Base-by-base conservation (phyloP, 176 grass and related monocot genomes). In the Eremochloa ophiuroides region DNA sequence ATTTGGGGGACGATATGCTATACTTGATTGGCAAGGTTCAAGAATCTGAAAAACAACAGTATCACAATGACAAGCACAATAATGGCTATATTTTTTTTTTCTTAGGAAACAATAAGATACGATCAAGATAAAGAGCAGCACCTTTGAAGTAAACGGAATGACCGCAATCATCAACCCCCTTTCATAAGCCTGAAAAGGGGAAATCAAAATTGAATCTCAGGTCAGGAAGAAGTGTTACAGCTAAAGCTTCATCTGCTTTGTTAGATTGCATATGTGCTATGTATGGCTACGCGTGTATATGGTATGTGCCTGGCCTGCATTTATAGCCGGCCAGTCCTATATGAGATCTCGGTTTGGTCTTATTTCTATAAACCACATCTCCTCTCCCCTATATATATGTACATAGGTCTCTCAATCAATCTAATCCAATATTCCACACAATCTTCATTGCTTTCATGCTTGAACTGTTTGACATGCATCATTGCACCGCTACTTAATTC, bases 151-250 rank as follows among this genome's bases (percentile, higher is more conserved):
- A 80, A 98, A 98, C 40, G 95, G 95, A 62, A 94, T 89, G 22
- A 98, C 92, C 5, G 95, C 95, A 86, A 98, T 98, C 95, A 98
- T 98, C 82, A 98, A 85, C 11, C 95, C 95, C 51, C 83, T 94
- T 70, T 98, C 95, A 76, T 98, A 98, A 79, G 95, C 95, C 95
- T 98, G 76, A 76, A 77, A 87, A 72, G 22, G 74, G 27, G 18
- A 87, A 80, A 53, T 56, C 25, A 47, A 62, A 86, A 74, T 48
- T 39, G 44, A 84, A 63, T 22, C 13, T 69, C 13, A 88, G 38
- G 70, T 29, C 8, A 81, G 10, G 41, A 59, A 77, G 5, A 59
- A 31, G n/a, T n/a, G n/a, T n/a, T n/a, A n/a, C n/a, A n/a, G n/a
- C n/a, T n/a, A n/a, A n/a, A n/a, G n/a, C n/a, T n/a, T n/a, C n/a